These are phyloP conservation scores for Ogataea chonburiensis DNA, from an alignment of 805 yeast species.

Conservation along the genomic window DNA sequence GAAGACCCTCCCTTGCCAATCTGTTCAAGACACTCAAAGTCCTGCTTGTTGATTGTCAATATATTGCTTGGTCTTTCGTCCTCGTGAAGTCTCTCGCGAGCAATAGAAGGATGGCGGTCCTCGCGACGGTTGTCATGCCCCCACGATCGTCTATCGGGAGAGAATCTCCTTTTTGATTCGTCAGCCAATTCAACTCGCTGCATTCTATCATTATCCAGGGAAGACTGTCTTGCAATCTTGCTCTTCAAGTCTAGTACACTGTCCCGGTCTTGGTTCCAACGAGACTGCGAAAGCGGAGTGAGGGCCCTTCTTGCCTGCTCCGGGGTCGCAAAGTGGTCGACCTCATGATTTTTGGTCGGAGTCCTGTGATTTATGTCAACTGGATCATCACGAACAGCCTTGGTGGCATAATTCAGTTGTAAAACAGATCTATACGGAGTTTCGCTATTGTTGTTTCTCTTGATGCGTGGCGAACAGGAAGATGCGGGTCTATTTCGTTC, in stretches of 20 bases:
- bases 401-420: conserved; percentile 14
- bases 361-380: conserved; percentile 3
- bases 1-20: conserved; percentile 93
- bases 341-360: conserved; percentile 7
- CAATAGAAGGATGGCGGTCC: background rate
- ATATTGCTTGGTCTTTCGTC: conserved; percentile 15
- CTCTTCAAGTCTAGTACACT: conserved; percentile 8
- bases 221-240: background rate
- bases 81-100: conserved; percentile 4
- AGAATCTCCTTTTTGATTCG: conserved; percentile 1
- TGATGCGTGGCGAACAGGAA: conserved; percentile 25
- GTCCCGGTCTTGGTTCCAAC: conserved; percentile 11
- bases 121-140: too few species aligned
- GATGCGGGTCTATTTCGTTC: conserved; percentile 14
- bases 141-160: background rate
- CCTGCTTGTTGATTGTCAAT: conserved; percentile 51
- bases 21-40: conserved; percentile 72
- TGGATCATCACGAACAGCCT: background rate
- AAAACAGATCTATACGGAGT: conserved; percentile 13
- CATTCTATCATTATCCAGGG: background rate
- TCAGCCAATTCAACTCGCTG: background rate
- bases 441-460: conserved; percentile 19
- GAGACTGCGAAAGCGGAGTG: conserved; percentile 24
- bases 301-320: conserved; percentile 26
- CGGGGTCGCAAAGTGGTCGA: conserved; percentile 24